Evolutionary conservation across 768 basidiomycete genomes (phyloP).

Genomic region (Mycena pura): DNA sequence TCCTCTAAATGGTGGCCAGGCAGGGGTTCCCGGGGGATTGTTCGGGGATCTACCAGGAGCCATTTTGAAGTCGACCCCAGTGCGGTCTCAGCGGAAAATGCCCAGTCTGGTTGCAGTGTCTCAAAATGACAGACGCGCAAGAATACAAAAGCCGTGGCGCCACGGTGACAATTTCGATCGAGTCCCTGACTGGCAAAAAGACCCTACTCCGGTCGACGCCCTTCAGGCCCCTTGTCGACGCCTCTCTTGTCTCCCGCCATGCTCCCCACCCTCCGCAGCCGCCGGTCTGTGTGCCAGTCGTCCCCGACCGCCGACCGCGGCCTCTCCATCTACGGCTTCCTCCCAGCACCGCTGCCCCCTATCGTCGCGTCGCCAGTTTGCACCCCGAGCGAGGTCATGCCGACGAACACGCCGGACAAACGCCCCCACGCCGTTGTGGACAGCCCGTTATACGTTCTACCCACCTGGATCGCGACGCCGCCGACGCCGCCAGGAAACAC

Average conservation of each 20-base stretch:
- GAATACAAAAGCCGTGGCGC: conserved; percentile 1
- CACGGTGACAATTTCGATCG: conserved; percentile 5
- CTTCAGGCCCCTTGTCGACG: no score
- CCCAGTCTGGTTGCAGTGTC: conserved; percentile 1
- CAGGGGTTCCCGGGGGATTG: no score
- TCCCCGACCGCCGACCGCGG: conserved; percentile 25
- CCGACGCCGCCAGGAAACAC: conserved; percentile 59
- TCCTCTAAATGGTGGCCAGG: no score
- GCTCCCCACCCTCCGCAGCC: conserved; percentile 16
- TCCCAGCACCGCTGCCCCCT: conserved; percentile 61
- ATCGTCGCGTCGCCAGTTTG: conserved; percentile 66
- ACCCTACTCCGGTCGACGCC: no score
- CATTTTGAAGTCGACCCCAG: no score
- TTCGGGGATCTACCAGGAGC: no score
- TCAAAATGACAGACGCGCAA: not conserved
- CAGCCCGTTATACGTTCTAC: conserved; percentile 40
- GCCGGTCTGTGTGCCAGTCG: conserved; percentile 24
- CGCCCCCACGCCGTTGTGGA: conserved; percentile 25
- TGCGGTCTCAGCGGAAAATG: conserved; percentile 15
- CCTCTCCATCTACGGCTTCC: conserved; percentile 45
- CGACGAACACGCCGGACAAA: not conserved
- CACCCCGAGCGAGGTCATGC: conserved; percentile 43
- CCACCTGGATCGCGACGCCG: conserved; percentile 65
- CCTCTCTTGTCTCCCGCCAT: conserved; percentile 7
- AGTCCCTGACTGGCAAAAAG: conserved; percentile 4